Conservation (phyloP, 2,329 filamentous ascomycete species). For the Alternaria novae-zelandiae region DNA sequence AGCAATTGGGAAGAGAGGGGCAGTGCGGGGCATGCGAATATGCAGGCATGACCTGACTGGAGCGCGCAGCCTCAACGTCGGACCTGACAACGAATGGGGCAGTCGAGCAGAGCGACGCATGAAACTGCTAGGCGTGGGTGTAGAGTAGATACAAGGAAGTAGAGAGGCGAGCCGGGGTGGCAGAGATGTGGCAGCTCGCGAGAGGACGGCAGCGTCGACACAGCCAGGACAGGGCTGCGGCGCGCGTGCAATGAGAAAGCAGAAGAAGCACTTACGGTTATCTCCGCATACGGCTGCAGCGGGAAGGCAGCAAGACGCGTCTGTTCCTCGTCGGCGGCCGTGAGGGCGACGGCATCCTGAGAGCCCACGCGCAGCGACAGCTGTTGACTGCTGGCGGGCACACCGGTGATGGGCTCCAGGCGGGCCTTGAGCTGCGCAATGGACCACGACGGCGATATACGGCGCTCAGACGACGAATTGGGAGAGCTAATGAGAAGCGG, state of each 20-base stretch:
- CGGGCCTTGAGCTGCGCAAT: constrained; percentile 83
- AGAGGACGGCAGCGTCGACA: constrained; percentile 28
- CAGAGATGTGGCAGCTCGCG: constrained; percentile 39
- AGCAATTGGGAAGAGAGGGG: constrained; percentile 18
- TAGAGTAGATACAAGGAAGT: constrained; percentile 10
- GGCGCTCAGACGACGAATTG: constrained; percentile 82
- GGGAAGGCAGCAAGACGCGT: constrained; percentile 69
- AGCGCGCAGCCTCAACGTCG: constrained; percentile 25
- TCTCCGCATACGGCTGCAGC: constrained; percentile 76
- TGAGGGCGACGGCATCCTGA: constrained; percentile 68
- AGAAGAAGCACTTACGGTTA: constrained; percentile 69
- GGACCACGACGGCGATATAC: constrained; percentile 90
- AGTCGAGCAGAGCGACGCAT: constrained; percentile 3
- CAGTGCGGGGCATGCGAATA: constrained; percentile 32
- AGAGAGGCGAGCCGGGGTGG: constrained; percentile 17
- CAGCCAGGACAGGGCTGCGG: constrained; percentile 23
- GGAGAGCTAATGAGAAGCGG: constrained; percentile 77
- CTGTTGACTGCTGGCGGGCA: constrained; percentile 79
- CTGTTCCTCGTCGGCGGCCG: constrained; percentile 75
- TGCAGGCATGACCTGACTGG: constrained; percentile 18
- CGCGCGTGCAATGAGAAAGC: constrained; percentile 20
- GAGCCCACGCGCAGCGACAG: constrained; percentile 73
- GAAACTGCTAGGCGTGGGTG: constrained; percentile 12
- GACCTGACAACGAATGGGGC: constrained; percentile 20
- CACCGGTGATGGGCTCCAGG: constrained; percentile 90